phyloP scores from a whole-genome alignment of 208 protist species.

The Naegleria fowleri region DNA sequence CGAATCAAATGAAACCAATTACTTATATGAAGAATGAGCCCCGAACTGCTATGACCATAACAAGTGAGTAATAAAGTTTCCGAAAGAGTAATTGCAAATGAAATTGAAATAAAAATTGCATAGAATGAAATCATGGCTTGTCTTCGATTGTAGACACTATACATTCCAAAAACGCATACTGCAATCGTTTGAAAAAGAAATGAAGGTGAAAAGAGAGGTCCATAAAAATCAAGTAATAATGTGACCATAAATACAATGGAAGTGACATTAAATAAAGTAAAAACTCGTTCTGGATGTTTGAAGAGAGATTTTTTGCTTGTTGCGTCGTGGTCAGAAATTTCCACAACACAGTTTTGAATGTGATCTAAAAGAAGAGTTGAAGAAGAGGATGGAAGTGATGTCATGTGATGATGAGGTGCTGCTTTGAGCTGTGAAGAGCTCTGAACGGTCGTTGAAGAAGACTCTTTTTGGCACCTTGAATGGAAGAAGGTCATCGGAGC shows the following conservation, averaged over 20 bases:
- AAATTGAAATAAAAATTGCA: neutral
- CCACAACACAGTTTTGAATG: neutral
- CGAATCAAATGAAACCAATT: too few relatives aligned
- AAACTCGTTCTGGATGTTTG: neutral
- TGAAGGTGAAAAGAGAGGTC: neutral
- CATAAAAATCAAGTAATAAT: neutral
- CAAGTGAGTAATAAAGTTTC: neutral
- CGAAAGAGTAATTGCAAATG: neutral
- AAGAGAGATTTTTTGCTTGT: neutral
- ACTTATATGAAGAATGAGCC: too few relatives aligned
- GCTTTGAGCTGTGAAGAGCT: too few relatives aligned
- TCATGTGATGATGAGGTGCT: too few relatives aligned
- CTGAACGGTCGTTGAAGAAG: too few relatives aligned
- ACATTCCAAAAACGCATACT: neutral
- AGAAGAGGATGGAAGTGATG: too few relatives aligned
- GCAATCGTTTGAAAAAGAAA: neutral
- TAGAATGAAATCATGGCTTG: neutral
- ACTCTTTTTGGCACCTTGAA: too few relatives aligned
- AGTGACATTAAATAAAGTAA: neutral
- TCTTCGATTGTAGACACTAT: neutral
- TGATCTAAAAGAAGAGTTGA: neutral
- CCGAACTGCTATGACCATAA: neutral
- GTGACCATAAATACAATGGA: neutral
- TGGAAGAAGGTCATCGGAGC: too few relatives aligned
- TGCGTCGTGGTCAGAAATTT: neutral